Percentiles rank a stretch among this genome's conserved stretches.
phyloP scores from a whole-genome alignment of 495 filamentous ascomycete genomes.

The Aspergillus leporis region DNA sequence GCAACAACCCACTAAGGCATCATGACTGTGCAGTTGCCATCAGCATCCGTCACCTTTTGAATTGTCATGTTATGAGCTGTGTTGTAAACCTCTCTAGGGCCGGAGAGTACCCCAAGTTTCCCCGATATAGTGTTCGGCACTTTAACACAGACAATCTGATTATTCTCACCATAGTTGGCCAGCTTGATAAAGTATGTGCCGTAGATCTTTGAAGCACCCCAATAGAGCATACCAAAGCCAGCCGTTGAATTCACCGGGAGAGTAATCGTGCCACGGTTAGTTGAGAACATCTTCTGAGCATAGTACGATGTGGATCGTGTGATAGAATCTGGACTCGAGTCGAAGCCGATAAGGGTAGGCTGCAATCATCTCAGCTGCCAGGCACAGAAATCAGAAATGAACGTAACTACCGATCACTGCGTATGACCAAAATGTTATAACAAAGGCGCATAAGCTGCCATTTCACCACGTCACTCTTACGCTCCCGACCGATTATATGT shows the following conservation, averaged over 20 bases:
- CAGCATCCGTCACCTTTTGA: slow-evolving; percentile 8
- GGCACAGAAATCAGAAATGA: neutral
- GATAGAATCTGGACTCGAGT: slow-evolving; percentile 48
- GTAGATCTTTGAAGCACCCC: slow-evolving; percentile 50
- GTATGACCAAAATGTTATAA: slow-evolving; percentile 47
- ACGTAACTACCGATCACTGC: slow-evolving; percentile 38
- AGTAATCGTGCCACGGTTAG: slow-evolving; percentile 55
- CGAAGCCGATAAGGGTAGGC: slow-evolving; percentile 41
- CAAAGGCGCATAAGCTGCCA: slow-evolving; percentile 53
- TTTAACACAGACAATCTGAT: slow-evolving; percentile 26
- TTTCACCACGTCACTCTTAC: slow-evolving; percentile 59
- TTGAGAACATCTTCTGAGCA: slow-evolving; percentile 50
- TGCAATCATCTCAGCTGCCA: slow-evolving; percentile 8
- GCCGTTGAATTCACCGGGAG: slow-evolving; percentile 46
- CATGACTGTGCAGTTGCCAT: slow-evolving; percentile 26
- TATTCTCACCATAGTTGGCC: slow-evolving; percentile 30
- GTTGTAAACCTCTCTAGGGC: slow-evolving; percentile 23
- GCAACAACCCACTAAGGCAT: slow-evolving; percentile 36
- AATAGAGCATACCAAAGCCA: slow-evolving; percentile 57
- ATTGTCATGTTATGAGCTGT: slow-evolving; percentile 22
- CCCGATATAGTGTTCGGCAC: slow-evolving; percentile 29
- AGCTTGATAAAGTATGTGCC: slow-evolving; percentile 35
- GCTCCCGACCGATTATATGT: slow-evolving; percentile 66
- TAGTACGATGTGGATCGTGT: slow-evolving; percentile 38
- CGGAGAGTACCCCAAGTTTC: slow-evolving; percentile 29